Conservation (phyloP, 192 early-diverging fungal genomes). For the Entomortierella beljakovae region DNA sequence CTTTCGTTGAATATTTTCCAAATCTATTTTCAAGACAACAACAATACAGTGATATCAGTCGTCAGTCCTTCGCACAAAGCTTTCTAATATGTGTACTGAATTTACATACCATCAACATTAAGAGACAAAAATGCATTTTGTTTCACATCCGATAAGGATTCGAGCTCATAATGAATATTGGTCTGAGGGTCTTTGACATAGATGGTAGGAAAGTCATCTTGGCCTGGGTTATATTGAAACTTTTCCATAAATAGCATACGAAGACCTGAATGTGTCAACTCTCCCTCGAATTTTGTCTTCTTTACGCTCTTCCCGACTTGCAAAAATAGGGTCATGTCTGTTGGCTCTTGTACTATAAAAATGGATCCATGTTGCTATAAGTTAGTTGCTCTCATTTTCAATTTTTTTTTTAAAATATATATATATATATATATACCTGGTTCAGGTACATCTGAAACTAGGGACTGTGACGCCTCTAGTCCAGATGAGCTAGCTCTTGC, state of each 20-base stretch:
- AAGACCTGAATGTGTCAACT: slow-evolving; percentile 67
- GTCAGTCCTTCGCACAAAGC: neutral
- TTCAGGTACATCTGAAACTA: no score
- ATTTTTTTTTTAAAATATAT: no score
- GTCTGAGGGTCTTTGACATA: slow-evolving; percentile 71
- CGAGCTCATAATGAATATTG: slow-evolving; percentile 73
- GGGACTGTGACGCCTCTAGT: no score
- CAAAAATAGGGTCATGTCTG: slow-evolving; percentile 62
- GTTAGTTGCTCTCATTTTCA: no score
- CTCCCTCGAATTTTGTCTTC: slow-evolving; percentile 63
- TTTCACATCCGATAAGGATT: slow-evolving; percentile 70
- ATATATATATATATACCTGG: no score
- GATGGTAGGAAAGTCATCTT: slow-evolving; percentile 73
- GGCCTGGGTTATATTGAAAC: slow-evolving; percentile 70
- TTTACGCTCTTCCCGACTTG: slow-evolving; percentile 75
- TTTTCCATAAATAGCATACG: slow-evolving; percentile 81
- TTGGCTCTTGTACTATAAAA: slow-evolving; percentile 5
- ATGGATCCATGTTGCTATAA: no score
- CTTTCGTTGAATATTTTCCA: slow-evolving; percentile 60
- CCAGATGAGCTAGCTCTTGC: no score
- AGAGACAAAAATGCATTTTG: slow-evolving; percentile 66
- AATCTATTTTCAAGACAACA: slow-evolving; percentile 3
- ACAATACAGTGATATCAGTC: neutral
- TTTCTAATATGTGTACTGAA: neutral
- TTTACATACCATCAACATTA: slow-evolving; percentile 61